Evolutionary conservation across 2,329 filamentous ascomycete species (phyloP).

Genomic region (Talaromyces sp.): DNA sequence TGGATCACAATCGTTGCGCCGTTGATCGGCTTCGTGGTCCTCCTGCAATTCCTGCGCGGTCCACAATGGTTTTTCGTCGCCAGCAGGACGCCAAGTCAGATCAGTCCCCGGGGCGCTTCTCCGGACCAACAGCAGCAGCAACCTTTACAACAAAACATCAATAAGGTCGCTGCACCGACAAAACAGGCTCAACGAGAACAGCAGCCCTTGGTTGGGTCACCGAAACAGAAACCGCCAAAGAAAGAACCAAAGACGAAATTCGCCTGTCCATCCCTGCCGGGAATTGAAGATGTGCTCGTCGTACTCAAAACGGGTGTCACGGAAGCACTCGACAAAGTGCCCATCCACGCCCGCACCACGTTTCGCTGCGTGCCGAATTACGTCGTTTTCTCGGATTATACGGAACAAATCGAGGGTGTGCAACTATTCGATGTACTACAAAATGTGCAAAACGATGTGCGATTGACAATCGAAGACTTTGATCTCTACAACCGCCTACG

Average conservation of each 20-base stretch:
- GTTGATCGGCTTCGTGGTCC: slow-evolving; percentile 54
- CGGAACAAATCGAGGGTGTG: slow-evolving; percentile 50
- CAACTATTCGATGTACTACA: slow-evolving; percentile 51
- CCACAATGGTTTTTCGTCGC: slow-evolving; percentile 16
- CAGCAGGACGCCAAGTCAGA: neutral
- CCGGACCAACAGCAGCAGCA: slow-evolving; percentile 51
- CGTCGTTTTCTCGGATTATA: slow-evolving; percentile 58
- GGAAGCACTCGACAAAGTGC: slow-evolving; percentile 54
- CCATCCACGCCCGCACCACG: slow-evolving; percentile 53
- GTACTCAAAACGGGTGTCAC: slow-evolving; percentile 58
- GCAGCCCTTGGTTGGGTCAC: neutral
- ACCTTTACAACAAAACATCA: neutral
- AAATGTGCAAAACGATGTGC: slow-evolving; percentile 40
- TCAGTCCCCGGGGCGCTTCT: slow-evolving; percentile 24
- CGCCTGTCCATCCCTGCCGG: slow-evolving; percentile 36
- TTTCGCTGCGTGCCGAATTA: slow-evolving; percentile 55
- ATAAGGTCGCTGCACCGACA: neutral
- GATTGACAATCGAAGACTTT: slow-evolving; percentile 47
- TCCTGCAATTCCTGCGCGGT: slow-evolving; percentile 52
- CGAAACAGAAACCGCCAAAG: neutral
- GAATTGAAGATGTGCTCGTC: slow-evolving; percentile 53
- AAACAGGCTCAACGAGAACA: slow-evolving; percentile 13
- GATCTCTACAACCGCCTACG: slow-evolving; percentile 50
- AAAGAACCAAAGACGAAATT: neutral
- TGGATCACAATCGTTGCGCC: slow-evolving; percentile 50